Evolutionary conservation across 2,329 filamentous ascomycete genomes (phyloP), one percentile per base, ranked within the genome.

Genomic region (Pseudofabraea citricarpa): DNA sequence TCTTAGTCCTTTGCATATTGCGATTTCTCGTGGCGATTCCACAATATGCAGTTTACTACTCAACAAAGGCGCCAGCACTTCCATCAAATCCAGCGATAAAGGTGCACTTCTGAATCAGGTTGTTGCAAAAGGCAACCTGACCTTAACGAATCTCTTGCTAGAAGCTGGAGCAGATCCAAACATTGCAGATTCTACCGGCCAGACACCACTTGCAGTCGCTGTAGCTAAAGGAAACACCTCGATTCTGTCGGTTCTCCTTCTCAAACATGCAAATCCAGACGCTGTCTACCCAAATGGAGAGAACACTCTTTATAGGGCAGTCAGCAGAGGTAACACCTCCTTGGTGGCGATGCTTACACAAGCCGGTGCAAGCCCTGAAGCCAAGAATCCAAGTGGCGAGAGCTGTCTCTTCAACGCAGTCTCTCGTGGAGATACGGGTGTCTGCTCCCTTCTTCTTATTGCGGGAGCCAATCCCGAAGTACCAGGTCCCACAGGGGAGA

Each of bases 1-100:
- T 44, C 81, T 94, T 70, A 90, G 90, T 10, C 77, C 95, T 40
- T 36, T 51, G 2, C 46, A 44, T 26, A 38, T 29, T 15, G 46
- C 49, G 1, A 29, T 45, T 9, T 29, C 19, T 16, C 41, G 40
- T 18, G 42, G 49, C 18, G 43, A 51, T 13, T 41, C 40, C 12
- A 36, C 31, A 9, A 47, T 51, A 15, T 39, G 42, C 6, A 33
- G 41, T 13, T 36, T 41, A 29, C 46, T 51, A 6, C 29, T 51
- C 2, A 26, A 16, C 6, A 45, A 51, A 26, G 42, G 42, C 8
- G 49, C 47, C 7, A 20, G 33, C 22, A 20, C 44, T 3, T 33
- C 24, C n/a, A 35, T 29, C 13, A 27, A 23, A 21, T 44, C 44
- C 19, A 29, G 36, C 4, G 44, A 33, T 19, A 41, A 31, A 27